A percentile compares a stretch with the other conserved stretches of the same genome.
Evolutionary conservation across 345 rosid species (phyloP).

Genomic region (Populus tremula): DNA sequence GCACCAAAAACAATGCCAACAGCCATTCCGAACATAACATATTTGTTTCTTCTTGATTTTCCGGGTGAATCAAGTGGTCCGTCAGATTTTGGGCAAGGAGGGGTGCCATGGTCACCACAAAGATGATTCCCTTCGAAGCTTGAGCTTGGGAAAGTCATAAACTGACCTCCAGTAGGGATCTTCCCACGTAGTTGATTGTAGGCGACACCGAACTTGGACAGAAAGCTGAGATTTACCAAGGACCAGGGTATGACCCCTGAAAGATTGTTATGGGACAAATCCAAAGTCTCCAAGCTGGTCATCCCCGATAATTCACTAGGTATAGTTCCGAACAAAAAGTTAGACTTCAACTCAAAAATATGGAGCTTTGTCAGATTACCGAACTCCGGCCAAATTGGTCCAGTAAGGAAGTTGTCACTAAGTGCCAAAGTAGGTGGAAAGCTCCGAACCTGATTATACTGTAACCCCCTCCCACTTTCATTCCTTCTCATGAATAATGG

Average conservation of each 20-base stretch:
- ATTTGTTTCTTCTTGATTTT: constrained; percentile 35
- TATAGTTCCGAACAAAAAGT: constrained; percentile 16
- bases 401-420: constrained; percentile 13
- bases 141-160: constrained; percentile 67
- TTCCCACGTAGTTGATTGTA: constrained; percentile 50
- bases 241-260: constrained; percentile 20
- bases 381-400: constrained; percentile 23
- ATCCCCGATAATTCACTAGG: constrained; percentile 25
- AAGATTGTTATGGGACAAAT: constrained; percentile 24
- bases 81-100: constrained; percentile 30
- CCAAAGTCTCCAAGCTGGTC: constrained; percentile 22
- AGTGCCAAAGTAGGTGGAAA: constrained; percentile 22
- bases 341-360: constrained; percentile 9
- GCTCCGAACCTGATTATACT: constrained; percentile 52
- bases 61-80: constrained; percentile 1
- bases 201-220: constrained; percentile 60
- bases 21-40: constrained; percentile 47
- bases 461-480: constrained; percentile 46
- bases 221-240: constrained; percentile 32
- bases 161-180: constrained; percentile 66
- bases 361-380: constrained; percentile 21
- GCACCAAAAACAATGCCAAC: constrained; percentile 59
- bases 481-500: constrained; percentile 59
- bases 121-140: constrained; percentile 76
- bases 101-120: constrained; percentile 59